A percentile compares a stretch with the other conserved stretches of the same genome.
Conservation (phyloP, 2,329 filamentous ascomycete genomes). For the Aspergillus texensis region DNA sequence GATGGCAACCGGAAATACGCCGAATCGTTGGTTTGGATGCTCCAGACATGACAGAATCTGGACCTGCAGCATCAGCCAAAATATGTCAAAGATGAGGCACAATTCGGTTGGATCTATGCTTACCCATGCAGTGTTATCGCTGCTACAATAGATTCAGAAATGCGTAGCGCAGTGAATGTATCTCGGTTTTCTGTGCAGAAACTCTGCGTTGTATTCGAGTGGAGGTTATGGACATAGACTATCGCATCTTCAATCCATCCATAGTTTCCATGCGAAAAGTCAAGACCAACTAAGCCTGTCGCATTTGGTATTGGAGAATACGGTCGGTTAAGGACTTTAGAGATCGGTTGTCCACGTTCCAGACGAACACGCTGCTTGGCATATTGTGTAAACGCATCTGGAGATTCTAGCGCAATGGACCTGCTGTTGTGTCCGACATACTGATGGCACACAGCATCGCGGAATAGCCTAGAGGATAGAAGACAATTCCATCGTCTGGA, state of each 20-base stretch:
- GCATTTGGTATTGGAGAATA: neutral
- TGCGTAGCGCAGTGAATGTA: conserved; percentile 14
- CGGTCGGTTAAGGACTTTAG: neutral
- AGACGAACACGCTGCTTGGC: conserved; percentile 27
- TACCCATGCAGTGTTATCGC: conserved; percentile 27
- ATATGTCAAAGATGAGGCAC: neutral
- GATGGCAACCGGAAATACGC: conserved; percentile 33
- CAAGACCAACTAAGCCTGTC: conserved; percentile 12
- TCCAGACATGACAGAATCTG: conserved; percentile 38
- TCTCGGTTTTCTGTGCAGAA: conserved; percentile 29
- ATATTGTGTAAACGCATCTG: conserved; percentile 16
- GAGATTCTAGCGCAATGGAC: neutral
- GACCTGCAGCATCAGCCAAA: conserved; percentile 1
- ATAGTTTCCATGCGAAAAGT: conserved; percentile 24
- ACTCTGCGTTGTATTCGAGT: conserved; percentile 11
- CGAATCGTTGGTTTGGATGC: conserved; percentile 23
- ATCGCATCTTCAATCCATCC: conserved; percentile 22
- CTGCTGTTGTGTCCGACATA: conserved; percentile 15
- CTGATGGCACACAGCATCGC: conserved; percentile 19
- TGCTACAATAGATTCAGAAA: conserved; percentile 27
- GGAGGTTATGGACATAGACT: conserved; percentile 20
- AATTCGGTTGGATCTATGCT: conserved; percentile 1
- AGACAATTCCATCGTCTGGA: conserved; percentile 36
- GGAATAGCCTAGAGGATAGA: conserved; percentile 30
- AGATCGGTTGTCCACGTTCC: conserved; percentile 27